Evolutionary conservation across 257 asterid species (phyloP), one percentile per base, ranked within the genome.

Genomic region (Leonotis leonurus): DNA sequence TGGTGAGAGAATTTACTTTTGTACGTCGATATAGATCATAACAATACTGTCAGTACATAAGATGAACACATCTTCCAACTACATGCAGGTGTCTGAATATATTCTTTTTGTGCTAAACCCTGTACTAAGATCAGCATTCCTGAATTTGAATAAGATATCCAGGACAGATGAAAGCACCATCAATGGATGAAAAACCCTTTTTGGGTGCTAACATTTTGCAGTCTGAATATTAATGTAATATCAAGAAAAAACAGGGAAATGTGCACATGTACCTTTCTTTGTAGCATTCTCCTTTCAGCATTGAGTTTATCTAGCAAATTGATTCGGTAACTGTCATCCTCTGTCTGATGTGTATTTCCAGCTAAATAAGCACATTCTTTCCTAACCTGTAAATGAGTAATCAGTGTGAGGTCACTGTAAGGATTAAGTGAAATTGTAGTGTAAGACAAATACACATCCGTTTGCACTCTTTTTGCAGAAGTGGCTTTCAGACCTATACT

Each of bases 331-430:
- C 49, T 63, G 49, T 74, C 85, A 70, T 69, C 72, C 76, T 72
- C 88, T 50, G 78, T 73, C 76, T 75, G 69, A 69, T 62, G 73
- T 29, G 78, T 63, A 70, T 77, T 77, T 70, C 99, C 99, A 64
- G 89, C 87, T 73, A 93, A 76, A 62, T 71, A 78, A 70, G 55
- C 60, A 52, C 97, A 87, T 66, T 87, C 88, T 54, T 75, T 70
- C 58, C 85, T 77, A 36, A 84, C 95, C 95, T 86, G 85, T 55
- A 79, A 45, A 13, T n/a, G n/a, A 14, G 56, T 39, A 70, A 61
- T 57, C 48, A 65, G 64, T 59, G 27, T 58, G 59, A 26, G 56
- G 39, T 41, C 51, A 55, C 50, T 24, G 22, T 26, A 51, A 49
- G 16, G 30, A 16, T 22, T 32, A 64, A 26, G 35, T 46, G 36